phyloP scores from a whole-genome alignment of 441 rosid genomes.

The Corymbia calophylla region DNA sequence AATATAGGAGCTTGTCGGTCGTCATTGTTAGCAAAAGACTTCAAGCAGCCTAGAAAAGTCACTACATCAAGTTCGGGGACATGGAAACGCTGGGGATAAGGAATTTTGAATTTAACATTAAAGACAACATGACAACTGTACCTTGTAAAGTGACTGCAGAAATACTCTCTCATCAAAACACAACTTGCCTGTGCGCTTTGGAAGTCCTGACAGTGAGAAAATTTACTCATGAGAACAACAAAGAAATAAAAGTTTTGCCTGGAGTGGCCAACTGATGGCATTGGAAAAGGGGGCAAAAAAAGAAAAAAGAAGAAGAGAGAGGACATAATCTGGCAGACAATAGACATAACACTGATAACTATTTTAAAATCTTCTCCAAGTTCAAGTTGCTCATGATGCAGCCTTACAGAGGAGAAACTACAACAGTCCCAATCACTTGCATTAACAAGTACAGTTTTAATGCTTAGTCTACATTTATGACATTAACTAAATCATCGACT shows the following conservation, averaged over 20 bases:
- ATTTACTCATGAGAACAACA: neutral
- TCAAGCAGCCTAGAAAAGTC: neutral
- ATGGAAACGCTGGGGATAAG: neutral
- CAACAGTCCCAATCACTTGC: neutral
- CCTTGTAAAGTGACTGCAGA: constrained; percentile 82
- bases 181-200: constrained; percentile 53
- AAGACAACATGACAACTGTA: constrained; percentile 9
- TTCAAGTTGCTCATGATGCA: neutral
- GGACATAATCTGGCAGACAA: neutral
- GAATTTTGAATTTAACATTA: neutral
- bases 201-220: constrained; percentile 29
- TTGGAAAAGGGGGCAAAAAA: neutral
- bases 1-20: neutral
- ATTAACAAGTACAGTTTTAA: neutral
- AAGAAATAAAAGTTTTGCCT: neutral
- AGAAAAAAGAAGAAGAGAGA: neutral
- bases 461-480: neutral
- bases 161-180: constrained; percentile 80
- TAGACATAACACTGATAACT: neutral
- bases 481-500: neutral
- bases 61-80: neutral
- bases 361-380: neutral
- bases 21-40: neutral
- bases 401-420: neutral
- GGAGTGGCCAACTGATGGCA: neutral